Percentiles rank a stretch among this genome's conserved stretches.
These are phyloP conservation scores for Lactifluus piperatus DNA, from an alignment of 768 basidiomycete species.

Conservation along the genomic window DNA sequence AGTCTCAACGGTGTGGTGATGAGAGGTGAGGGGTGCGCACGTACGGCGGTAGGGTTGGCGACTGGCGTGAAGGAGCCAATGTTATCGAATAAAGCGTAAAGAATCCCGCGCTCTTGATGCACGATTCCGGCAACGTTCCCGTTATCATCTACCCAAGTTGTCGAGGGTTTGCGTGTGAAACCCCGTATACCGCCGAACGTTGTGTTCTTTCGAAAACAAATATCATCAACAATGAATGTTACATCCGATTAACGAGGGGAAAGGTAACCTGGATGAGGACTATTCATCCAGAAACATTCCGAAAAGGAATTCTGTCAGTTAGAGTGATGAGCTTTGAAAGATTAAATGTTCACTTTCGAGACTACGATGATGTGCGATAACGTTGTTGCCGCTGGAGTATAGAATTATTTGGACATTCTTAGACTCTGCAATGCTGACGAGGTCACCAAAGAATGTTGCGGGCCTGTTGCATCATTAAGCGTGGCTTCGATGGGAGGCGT, in stretches of 20 bases:
- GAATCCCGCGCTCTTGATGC: slow-evolving; percentile 63
- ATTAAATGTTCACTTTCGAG: slow-evolving; percentile 1
- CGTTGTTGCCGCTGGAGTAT: slow-evolving; percentile 12
- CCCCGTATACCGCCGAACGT: slow-evolving; percentile 74
- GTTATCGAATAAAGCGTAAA: slow-evolving; percentile 31
- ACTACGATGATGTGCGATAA: slow-evolving; percentile 12
- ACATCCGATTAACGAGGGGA: neutral
- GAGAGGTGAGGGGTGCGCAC: slow-evolving; percentile 39
- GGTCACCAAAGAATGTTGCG: slow-evolving; percentile 11
- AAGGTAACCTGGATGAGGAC: slow-evolving; percentile 10
- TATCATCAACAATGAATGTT: neutral
- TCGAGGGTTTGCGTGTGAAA: slow-evolving; percentile 59
- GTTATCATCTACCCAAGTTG: slow-evolving; percentile 54
- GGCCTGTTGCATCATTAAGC: neutral
- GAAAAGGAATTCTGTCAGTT: neutral
- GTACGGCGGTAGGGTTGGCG: slow-evolving; percentile 38
- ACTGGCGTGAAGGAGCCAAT: slow-evolving; percentile 36
- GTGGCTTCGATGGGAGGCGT: neutral
- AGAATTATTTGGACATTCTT: slow-evolving; percentile 9
- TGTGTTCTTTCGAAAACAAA: slow-evolving; percentile 44
- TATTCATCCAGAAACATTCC: neutral
- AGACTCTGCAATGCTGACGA: neutral
- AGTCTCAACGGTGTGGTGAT: neutral
- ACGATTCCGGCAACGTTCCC: slow-evolving; percentile 58
- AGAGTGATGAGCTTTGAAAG: neutral